Conservation (phyloP, 164 flowering plant species). For the Kingdonia uniflora region DNA sequence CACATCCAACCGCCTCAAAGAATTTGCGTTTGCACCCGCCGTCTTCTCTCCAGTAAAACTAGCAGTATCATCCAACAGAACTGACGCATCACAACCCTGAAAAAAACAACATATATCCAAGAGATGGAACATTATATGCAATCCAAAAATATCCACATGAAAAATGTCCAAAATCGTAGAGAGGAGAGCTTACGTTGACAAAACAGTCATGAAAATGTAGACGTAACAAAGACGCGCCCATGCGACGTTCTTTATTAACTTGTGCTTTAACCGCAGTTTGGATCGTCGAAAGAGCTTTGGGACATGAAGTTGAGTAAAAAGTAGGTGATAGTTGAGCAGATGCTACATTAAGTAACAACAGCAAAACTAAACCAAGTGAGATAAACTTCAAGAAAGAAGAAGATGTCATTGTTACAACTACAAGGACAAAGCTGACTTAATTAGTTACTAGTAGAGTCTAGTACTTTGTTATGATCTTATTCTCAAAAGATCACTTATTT, state of each 20-base stretch:
- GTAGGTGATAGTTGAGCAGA: slow-evolving; percentile 36
- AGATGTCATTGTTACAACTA: too few species aligned
- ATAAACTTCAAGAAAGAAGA: too few species aligned
- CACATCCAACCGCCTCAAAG: slow-evolving; percentile 35
- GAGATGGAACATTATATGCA: not conserved
- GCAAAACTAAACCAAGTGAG: not conserved
- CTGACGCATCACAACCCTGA: slow-evolving; percentile 52
- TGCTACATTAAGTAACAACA: not conserved
- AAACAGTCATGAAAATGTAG: slow-evolving; percentile 25
- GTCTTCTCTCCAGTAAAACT: slow-evolving; percentile 32
- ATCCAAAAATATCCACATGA: not conserved
- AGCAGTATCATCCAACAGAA: slow-evolving; percentile 41
- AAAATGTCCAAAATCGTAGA: not conserved
- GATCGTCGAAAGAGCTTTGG: slow-evolving; percentile 21
- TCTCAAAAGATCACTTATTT: too few species aligned
- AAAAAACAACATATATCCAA: not conserved
- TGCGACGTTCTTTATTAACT: slow-evolving; percentile 8
- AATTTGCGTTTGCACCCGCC: slow-evolving; percentile 27
- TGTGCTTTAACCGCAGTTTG: slow-evolving; percentile 26
- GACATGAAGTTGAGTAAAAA: slow-evolving; percentile 37
- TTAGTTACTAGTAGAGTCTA: too few species aligned
- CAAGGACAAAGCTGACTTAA: too few species aligned
- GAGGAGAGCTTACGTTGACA: slow-evolving; percentile 13
- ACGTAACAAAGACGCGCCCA: slow-evolving; percentile 22
- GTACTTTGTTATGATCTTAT: too few species aligned